A percentile compares a stretch with the other conserved stretches of the same genome.
Evolutionary conservation across 345 rosid genomes (phyloP).

Genomic region (Mangifera indica): DNA sequence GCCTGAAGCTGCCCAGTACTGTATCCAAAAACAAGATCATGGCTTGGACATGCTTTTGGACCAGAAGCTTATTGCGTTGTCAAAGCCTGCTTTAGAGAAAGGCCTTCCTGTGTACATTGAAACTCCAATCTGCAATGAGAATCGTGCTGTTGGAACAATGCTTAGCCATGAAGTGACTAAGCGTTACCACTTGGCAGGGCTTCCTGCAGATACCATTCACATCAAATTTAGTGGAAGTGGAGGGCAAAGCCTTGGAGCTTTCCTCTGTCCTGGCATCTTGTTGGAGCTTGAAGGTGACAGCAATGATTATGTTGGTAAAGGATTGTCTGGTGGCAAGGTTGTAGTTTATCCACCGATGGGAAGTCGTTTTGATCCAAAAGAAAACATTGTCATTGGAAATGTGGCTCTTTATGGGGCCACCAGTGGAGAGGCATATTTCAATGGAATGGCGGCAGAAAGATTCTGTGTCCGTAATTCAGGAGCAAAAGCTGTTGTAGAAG

Average conservation of each 20-base stretch:
- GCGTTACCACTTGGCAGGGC: constrained; percentile 76
- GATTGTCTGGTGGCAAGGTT: constrained; percentile 94
- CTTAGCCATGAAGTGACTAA: constrained; percentile 98
- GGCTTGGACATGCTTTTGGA: constrained; percentile 96
- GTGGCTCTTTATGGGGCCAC: constrained; percentile 98
- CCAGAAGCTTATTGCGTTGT: constrained; percentile 58
- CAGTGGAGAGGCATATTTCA: constrained; percentile 87
- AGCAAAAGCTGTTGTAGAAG: constrained; percentile 97
- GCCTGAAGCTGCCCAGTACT: constrained; percentile 91
- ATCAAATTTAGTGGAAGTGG: constrained; percentile 89
- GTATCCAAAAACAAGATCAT: constrained; percentile 95
- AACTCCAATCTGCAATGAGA: constrained; percentile 75
- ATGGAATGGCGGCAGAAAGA: constrained; percentile 99
- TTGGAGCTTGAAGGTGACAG: constrained; percentile 96
- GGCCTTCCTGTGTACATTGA: constrained; percentile 84
- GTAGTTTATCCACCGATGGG: constrained; percentile 90
- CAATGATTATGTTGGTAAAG: constrained; percentile 98
- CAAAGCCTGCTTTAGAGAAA: constrained; percentile 76
- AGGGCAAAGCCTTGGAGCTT: constrained; percentile 98
- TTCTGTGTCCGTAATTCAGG: constrained; percentile 99
- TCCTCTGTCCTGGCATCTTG: constrained; percentile 84
- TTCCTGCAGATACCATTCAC: constrained; percentile 84
- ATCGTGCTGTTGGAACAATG: constrained; percentile 99
- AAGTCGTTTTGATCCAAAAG: constrained; percentile 93
- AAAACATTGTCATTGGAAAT: constrained; percentile 91